Percentiles rank a stretch among this genome's conserved stretches.
phyloP scores from a whole-genome alignment of 1,139 yeast genomes.

The Suhomyces anneliseae region DNA sequence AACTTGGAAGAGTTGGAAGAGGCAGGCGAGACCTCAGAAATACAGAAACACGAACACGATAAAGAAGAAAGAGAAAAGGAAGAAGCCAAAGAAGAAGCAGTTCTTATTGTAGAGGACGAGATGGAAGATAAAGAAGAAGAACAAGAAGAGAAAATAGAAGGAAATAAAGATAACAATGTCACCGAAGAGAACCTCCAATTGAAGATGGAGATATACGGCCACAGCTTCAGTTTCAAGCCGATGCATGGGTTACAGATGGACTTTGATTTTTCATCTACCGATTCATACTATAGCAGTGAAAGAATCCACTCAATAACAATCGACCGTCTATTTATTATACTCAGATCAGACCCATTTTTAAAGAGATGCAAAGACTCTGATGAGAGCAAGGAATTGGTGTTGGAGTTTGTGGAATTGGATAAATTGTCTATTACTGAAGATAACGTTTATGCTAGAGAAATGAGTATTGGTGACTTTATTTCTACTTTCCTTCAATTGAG shows the following conservation, averaged over 20 bases:
- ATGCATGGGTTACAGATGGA: slow-evolving; percentile 12
- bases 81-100: neutral
- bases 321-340: slow-evolving; percentile 26
- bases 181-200: neutral
- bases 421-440: slow-evolving; percentile 41
- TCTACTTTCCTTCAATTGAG: slow-evolving; percentile 29
- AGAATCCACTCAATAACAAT: slow-evolving; percentile 20
- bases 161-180: neutral
- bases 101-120: too few species aligned
- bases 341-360: slow-evolving; percentile 31
- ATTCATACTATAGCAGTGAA: slow-evolving; percentile 26
- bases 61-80: neutral
- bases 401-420: slow-evolving; percentile 35
- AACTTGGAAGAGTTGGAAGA: slow-evolving; percentile 13
- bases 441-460: slow-evolving; percentile 32
- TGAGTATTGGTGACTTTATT: slow-evolving; percentile 35
- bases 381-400: slow-evolving; percentile 30
- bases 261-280: slow-evolving; percentile 18
- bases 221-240: slow-evolving; percentile 28
- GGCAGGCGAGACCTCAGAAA: neutral
- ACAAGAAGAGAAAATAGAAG: neutral
- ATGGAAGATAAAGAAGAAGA: neutral
- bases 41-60: neutral
- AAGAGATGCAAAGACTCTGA: slow-evolving; percentile 26
- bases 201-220: slow-evolving; percentile 16